phyloP scores from a whole-genome alignment of 164 flowering plant species.

The Hamamelis virginiana region DNA sequence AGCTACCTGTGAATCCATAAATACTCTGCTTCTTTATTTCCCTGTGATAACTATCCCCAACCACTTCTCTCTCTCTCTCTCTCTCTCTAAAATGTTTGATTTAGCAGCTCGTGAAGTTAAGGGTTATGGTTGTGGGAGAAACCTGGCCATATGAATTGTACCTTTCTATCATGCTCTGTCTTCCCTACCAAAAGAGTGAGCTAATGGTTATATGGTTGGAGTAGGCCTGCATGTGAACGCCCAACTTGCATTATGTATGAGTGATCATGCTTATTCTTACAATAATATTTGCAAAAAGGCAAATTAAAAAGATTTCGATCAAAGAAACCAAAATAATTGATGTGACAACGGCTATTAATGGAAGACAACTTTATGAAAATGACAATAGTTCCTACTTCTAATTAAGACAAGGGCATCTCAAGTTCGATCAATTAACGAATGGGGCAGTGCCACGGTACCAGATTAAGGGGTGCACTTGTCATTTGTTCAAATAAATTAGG shows the following conservation, averaged over 20 bases:
- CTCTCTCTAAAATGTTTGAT: background rate
- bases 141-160: background rate
- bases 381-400: no score
- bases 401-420: no score
- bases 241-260: background rate
- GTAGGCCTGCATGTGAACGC: constrained; percentile 7
- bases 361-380: no score
- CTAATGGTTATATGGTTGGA: constrained; percentile 2
- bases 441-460: background rate
- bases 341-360: no score
- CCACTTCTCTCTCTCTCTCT: background rate
- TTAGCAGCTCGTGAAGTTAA: background rate
- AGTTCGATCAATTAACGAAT: background rate
- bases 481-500: no score
- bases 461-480: background rate
- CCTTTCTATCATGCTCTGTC: constrained; percentile 6
- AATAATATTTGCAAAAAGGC: background rate
- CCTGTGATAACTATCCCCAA: background rate
- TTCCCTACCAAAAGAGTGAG: background rate
- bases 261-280: background rate
- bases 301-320: background rate
- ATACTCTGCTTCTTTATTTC: background rate
- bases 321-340: background rate
- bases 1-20: background rate
- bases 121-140: background rate